Evolutionary conservation across 352 stramenopile species (phyloP), one percentile per base, ranked within the genome.

Genomic region (Globisporangium okanoganense): DNA sequence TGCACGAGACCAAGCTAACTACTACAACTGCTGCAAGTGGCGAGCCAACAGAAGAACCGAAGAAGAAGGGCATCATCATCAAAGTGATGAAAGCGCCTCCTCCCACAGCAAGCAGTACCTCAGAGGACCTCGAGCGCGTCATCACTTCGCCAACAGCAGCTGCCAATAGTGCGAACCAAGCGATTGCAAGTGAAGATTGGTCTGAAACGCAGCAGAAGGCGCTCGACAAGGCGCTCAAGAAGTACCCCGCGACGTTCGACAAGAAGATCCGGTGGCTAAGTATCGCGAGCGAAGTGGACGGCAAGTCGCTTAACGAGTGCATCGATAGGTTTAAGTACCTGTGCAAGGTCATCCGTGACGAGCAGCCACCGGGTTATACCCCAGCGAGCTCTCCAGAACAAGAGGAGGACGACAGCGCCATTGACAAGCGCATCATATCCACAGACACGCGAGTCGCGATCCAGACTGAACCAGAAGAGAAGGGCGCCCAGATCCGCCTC

Each of bases 251-350:
- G 12, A 81, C 72, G 27, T 84, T 93, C 70, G 82, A 89, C 49
- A 90, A 85, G 62, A 83, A 83, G 20, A 66, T 77, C 31, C 71
- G 85, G 20, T 95, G 85, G 85, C 66, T 66, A 1, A 74, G 65
- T 27, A 93, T 95, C 55, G 76, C 83, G 5, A 72, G 67, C 8
- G 82, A 85, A 31, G 80, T 95, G 7, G 67, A 85, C 0, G 79
- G 68, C 25, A 87, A 84, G 31, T 82, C 78, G 8, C 54, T 95
- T 33, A 92, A 88, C 58, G 82, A 95, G 35, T 95, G 85, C 49
- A 91, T 95, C 48, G 83, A 92, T 40, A 82, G 85, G 3, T 95
- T 85, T 60, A 87, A 92, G 64, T 56, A 77, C 40, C 58, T 95
- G 2, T 82, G 75, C 40, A 61, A 76, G 22, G 51, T 90, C 31